Conservation (phyloP, 192 early-diverging fungal species). For the Obelidium mucronatum region DNA sequence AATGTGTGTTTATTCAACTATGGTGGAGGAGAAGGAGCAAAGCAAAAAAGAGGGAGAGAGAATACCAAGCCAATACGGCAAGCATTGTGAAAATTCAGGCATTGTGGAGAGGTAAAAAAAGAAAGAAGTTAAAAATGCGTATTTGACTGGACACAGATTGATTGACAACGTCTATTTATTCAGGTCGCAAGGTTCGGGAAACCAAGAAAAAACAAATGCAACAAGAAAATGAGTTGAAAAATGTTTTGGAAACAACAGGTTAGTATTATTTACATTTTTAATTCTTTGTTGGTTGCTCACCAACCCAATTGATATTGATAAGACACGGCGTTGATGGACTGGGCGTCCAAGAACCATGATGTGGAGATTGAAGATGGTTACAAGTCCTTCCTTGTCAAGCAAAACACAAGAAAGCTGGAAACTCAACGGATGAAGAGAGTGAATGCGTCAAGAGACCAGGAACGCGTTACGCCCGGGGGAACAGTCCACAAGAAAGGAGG, state of each 20-base stretch:
- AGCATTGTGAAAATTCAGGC: slow-evolving; percentile 27
- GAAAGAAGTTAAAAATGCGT: too few species aligned
- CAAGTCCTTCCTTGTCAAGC: slow-evolving; percentile 2
- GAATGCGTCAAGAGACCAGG: background rate
- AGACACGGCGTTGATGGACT: slow-evolving; percentile 27
- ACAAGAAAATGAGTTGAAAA: slow-evolving; percentile 3
- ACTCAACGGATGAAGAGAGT: slow-evolving; percentile 2
- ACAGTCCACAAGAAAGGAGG: background rate
- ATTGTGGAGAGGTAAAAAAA: slow-evolving; percentile 26
- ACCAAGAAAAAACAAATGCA: background rate
- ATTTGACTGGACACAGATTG: too few species aligned
- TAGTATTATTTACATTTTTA: background rate
- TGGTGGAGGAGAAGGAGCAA: slow-evolving; percentile 3
- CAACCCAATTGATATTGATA: background rate
- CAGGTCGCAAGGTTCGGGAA: slow-evolving; percentile 21
- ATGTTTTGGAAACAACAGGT: slow-evolving; percentile 10
- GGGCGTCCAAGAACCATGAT: slow-evolving; percentile 28
- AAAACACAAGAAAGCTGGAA: background rate
- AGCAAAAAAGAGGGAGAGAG: background rate
- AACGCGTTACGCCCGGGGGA: background rate
- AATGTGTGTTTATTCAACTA: too few species aligned
- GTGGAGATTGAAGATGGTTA: slow-evolving; percentile 14
- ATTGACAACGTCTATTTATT: too few species aligned
- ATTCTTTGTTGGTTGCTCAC: background rate
- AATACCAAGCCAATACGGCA: background rate